Base-by-base conservation (phyloP, 768 basidiomycete species). In the Fistulinella prunicolor region DNA sequence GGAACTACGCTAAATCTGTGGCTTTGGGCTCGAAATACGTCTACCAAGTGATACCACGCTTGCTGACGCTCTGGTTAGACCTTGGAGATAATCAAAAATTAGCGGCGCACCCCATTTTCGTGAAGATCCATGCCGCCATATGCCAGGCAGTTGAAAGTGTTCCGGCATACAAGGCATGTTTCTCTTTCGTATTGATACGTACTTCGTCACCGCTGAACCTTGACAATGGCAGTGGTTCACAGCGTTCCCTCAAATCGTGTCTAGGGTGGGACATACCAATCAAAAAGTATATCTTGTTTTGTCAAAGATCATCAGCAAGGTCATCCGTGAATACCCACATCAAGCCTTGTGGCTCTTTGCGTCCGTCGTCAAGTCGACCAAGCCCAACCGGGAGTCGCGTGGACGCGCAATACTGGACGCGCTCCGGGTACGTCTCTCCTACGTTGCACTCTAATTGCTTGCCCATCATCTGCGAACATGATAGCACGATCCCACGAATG, bases 221-320 rank as follows among this genome's bases (percentile, higher is more conserved):
- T 4, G 20, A 32, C 9, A n/a, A n/a, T 38, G 43, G 14, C 39
- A 98, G 94, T 98, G 95, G 93, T 88, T 83, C 56, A 94, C 89
- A 0, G 94, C 93, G 1, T 94, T 97, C 54, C 94, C 94, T 3
- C 96, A 98, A 73, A 90, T 98, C 44, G 92, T 94, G 13, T 98
- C 95, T 13, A 82, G 96, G 8, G 85, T 99, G 26, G 87, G 86
- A 12, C 90, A 96, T 55, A 69, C 65, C 4, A 85, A 89, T 57
- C 54, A 66, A 10, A 73, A 72, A 1, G 85, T 92, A 3, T 85
- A 79, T 60, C 66, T 62, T 0, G 66, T 82, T 3, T 70, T 99
- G 19, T 73, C 78, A 3, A 68, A 63, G 39, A 77, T 98, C 28
- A 92, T 98, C 46, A 66, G 72, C 14, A 70, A 64, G 16, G 89